phyloP scores from a whole-genome alignment of 345 rosid genomes.

The Carallia brachiata region DNA sequence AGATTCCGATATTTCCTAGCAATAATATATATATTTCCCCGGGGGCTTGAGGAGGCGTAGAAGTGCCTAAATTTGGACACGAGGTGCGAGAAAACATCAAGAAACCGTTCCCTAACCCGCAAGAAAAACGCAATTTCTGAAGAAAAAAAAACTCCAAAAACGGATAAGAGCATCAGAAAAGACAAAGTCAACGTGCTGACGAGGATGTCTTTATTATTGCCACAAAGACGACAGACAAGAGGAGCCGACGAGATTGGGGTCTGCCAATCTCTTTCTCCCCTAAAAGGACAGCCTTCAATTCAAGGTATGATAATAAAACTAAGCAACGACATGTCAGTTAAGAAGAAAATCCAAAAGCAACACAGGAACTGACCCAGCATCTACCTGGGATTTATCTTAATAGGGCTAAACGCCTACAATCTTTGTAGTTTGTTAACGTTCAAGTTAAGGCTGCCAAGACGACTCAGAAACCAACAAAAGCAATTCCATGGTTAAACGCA shows the following conservation, averaged over 20 bases:
- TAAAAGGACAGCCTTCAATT: conserved; percentile 27
- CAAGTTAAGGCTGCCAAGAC: conserved; percentile 31
- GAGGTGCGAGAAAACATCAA: no score
- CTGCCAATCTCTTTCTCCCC: neutral
- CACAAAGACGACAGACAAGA: neutral
- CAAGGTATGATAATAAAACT: conserved; percentile 13
- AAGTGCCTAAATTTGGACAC: no score
- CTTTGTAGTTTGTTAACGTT: conserved; percentile 20
- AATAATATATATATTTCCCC: no score
- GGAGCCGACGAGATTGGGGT: neutral
- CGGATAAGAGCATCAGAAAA: no score
- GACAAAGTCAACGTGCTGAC: neutral
- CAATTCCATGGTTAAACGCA: conserved; percentile 33
- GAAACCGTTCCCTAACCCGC: neutral
- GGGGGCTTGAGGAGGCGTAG: no score
- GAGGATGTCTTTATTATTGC: conserved; percentile 24
- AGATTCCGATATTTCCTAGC: no score
- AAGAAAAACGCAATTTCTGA: neutral
- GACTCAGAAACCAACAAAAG: conserved; percentile 32
- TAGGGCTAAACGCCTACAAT: conserved; percentile 23
- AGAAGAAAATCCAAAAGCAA: conserved; percentile 26
- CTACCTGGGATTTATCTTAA: conserved; percentile 23
- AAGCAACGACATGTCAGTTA: conserved; percentile 26
- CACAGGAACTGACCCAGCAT: conserved; percentile 25
- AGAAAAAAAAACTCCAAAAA: neutral